Conservation (phyloP, 192 early-diverging fungal species). For the Chytriomyces confervae region DNA sequence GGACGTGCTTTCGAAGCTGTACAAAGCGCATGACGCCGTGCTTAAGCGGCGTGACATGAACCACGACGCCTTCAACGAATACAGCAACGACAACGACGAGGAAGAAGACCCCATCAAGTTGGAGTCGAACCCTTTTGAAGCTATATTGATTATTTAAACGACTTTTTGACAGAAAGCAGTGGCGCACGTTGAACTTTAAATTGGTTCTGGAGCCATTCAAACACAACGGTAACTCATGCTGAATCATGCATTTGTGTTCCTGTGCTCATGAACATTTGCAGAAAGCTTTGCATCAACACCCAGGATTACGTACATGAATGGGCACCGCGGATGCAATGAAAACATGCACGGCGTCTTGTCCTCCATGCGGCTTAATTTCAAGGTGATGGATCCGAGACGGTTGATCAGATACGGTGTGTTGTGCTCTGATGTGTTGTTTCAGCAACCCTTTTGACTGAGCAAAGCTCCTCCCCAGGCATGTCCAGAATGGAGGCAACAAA, state of each 20-base stretch:
- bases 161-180: no score
- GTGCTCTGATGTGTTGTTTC: background rate
- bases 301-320: conserved; percentile 3
- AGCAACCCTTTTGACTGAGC: background rate
- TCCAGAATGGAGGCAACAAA: background rate
- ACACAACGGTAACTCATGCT: no score
- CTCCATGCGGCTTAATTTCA: conserved; percentile 1
- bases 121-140: no score
- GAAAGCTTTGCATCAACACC: background rate
- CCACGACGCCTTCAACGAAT: no score
- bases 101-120: no score
- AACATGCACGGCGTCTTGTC: conserved; percentile 16
- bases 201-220: no score
- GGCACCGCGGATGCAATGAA: conserved; percentile 22
- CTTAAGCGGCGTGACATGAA: no score
- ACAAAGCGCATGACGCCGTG: no score
- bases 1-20: no score
- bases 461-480: background rate
- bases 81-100: no score
- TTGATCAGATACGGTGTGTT: background rate
- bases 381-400: background rate
- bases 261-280: background rate
- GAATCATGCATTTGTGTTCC: background rate
- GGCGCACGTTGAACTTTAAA: no score
- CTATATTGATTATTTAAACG: no score